These are phyloP conservation scores for Diutina sp. DNA, from an alignment of 1,139 yeast genomes.

Conservation along the genomic window DNA sequence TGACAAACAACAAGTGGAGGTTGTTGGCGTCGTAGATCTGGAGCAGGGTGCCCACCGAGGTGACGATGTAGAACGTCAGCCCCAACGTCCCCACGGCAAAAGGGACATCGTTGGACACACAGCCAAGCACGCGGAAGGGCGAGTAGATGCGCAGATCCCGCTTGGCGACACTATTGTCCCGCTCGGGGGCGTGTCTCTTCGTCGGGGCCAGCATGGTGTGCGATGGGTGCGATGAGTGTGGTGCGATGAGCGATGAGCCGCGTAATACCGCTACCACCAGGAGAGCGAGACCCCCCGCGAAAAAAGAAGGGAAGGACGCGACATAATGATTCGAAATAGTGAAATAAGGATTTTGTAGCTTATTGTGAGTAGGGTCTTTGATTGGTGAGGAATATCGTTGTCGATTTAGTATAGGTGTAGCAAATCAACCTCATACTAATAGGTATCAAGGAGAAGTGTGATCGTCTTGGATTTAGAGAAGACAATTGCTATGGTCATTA, in stretches of 20 bases:
- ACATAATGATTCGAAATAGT: no score
- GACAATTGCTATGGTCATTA: no score
- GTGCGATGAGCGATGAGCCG: not conserved
- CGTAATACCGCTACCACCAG: not conserved
- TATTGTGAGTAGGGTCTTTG: no score
- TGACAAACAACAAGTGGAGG: constrained; percentile 74
- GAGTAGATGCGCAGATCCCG: constrained; percentile 23
- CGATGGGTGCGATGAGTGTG: not conserved
- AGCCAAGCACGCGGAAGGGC: constrained; percentile 43
- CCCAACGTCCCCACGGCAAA: constrained; percentile 87
- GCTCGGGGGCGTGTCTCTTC: constrained; percentile 1
- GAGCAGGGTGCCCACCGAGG: constrained; percentile 81
- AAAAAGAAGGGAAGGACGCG: not conserved
- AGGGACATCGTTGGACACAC: constrained; percentile 68
- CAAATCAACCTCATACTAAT: no score
- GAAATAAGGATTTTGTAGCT: no score
- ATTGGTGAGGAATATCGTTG: no score
- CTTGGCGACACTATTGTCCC: not conserved
- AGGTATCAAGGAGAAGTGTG: no score
- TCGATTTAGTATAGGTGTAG: no score
- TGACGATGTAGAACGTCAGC: constrained; percentile 73
- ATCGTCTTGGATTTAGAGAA: no score
- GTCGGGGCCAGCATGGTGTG: not conserved
- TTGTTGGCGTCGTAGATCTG: constrained; percentile 92
- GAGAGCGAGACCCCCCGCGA: not conserved